These are phyloP conservation scores for Trypanosomatidae sp. DNA, from an alignment of 208 protist genomes.

Conservation along the genomic window DNA sequence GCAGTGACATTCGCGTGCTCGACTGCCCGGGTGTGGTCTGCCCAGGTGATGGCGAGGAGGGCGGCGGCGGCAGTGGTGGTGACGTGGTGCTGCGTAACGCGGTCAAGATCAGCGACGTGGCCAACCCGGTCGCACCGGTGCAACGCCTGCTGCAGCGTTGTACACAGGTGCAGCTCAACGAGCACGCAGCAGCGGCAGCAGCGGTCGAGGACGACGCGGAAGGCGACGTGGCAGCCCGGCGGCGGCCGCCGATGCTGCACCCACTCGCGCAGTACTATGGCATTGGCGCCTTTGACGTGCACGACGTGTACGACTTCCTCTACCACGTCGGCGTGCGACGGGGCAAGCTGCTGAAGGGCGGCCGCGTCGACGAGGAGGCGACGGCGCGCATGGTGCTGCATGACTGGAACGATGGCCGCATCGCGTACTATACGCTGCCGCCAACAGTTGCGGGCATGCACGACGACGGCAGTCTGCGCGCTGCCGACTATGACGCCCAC, in stretches of 20 bases:
- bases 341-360: conserved; percentile 77
- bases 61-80: too few species aligned
- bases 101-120: conserved; percentile 90
- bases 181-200: too few species aligned
- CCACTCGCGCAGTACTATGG: conserved; percentile 74
- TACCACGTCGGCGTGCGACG: conserved; percentile 57
- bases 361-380: conserved; percentile 81
- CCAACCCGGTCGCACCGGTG: conserved; percentile 87
- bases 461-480: conserved; percentile 11
- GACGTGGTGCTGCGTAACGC: conserved; percentile 93
- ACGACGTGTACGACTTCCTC: conserved; percentile 80
- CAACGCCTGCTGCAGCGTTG: conserved; percentile 85
- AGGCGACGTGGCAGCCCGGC: conserved; percentile 12
- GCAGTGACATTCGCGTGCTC: conserved; percentile 93
- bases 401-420: conserved; percentile 93
- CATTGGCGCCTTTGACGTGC: conserved; percentile 49
- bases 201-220: too few species aligned
- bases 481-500: conserved; percentile 3
- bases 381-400: conserved; percentile 88
- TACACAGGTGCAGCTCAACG: conserved; percentile 21
- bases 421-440: conserved; percentile 93
- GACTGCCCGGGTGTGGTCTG: conserved; percentile 96
- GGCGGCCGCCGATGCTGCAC: conserved; percentile 19
- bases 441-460: conserved; percentile 41
- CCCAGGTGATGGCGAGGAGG: conserved; percentile 60